Evolutionary conservation across 179 eudicot species (phyloP).

Genomic region (Beta lomatogona): DNA sequence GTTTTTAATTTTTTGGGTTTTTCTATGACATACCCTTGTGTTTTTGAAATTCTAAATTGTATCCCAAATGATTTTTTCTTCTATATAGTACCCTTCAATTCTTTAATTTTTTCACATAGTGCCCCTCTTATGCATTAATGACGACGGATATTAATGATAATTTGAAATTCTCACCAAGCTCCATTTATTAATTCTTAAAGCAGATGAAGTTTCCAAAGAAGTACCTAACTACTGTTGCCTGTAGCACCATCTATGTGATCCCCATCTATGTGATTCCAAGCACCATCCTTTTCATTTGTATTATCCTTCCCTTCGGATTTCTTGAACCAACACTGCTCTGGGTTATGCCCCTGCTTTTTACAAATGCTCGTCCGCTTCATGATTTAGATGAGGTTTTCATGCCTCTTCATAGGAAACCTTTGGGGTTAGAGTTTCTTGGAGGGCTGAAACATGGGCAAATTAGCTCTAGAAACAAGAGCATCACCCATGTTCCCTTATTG

Average conservation of each 20-base stretch:
- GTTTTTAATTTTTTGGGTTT: no score
- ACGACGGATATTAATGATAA: no score
- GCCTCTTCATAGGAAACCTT: constrained; percentile 38
- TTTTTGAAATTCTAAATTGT: no score
- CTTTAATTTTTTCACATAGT: no score
- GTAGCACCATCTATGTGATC: not conserved
- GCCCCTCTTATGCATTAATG: no score
- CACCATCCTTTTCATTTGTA: constrained; percentile 28
- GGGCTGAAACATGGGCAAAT: not conserved
- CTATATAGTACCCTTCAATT: no score
- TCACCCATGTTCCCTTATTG: constrained; percentile 19
- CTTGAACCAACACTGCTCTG: constrained; percentile 49
- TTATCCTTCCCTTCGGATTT: constrained; percentile 35
- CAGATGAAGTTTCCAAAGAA: not conserved
- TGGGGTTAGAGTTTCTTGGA: constrained; percentile 29
- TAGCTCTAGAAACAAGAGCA: constrained; percentile 24
- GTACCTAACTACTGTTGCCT: constrained; percentile 18
- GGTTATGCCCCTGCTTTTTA: constrained; percentile 59
- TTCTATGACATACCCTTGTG: no score
- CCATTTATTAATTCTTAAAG: no score
- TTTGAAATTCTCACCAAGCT: no score
- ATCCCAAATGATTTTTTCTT: no score
- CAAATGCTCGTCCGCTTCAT: constrained; percentile 47
- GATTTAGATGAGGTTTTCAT: constrained; percentile 13
- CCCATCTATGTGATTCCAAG: constrained; percentile 16